Conservation (phyloP, 257 asterid genomes). For the Handroanthus guayacan region DNA sequence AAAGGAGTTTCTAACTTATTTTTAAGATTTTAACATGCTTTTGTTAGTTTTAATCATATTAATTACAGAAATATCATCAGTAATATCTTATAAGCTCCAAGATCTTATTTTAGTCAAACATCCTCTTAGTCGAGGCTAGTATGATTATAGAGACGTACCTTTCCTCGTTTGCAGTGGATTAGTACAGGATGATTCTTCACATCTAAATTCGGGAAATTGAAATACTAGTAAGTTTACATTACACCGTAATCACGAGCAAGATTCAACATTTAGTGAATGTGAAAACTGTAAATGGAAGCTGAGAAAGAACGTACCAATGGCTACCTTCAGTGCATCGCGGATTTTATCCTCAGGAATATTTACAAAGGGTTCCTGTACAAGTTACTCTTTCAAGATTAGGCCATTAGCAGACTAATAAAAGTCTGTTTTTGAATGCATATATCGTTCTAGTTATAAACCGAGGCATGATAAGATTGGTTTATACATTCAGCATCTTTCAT, state of each 20-base stretch:
- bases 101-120: too few relatives aligned
- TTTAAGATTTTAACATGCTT: too few relatives aligned
- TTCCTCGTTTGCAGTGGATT: slow-evolving; percentile 91
- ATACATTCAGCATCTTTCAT: too few relatives aligned
- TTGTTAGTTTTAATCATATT: too few relatives aligned
- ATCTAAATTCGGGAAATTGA: slow-evolving; percentile 48
- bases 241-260: neutral
- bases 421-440: neutral
- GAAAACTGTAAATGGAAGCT: neutral
- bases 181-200: slow-evolving; percentile 75
- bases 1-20: too few relatives aligned
- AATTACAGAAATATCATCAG: too few relatives aligned
- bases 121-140: neutral
- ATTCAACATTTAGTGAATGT: slow-evolving; percentile 2
- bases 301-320: slow-evolving; percentile 56
- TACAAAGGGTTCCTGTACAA: slow-evolving; percentile 81
- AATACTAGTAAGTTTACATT: neutral
- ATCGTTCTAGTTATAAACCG: neutral
- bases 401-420: neutral
- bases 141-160: slow-evolving; percentile 46
- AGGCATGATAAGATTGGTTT: neutral
- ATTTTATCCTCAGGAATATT: slow-evolving; percentile 82
- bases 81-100: too few relatives aligned
- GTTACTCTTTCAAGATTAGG: slow-evolving; percentile 5
- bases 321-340: slow-evolving; percentile 73